phyloP scores from a whole-genome alignment of 371 early-diverging fungal genomes.

The Mucor indicus region DNA sequence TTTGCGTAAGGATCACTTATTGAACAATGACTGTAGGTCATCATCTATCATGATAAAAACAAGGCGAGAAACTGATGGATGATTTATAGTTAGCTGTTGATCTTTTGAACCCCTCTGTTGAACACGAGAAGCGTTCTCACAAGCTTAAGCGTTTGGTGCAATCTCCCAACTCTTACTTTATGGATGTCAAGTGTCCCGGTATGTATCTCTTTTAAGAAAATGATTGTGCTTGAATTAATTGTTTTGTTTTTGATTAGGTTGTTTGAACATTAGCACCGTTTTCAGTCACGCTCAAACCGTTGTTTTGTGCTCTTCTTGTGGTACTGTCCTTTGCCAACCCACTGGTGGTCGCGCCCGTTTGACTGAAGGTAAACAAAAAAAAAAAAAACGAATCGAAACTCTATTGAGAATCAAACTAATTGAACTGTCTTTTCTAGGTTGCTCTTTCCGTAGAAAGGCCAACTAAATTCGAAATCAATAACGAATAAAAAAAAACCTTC shows the following conservation, averaged over 20 bases:
- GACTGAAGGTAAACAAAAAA: slow-evolving; percentile 67
- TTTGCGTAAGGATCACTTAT: slow-evolving; percentile 21
- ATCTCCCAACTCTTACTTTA: slow-evolving; percentile 98
- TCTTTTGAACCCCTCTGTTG: slow-evolving; percentile 96
- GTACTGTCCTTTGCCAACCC: slow-evolving; percentile 94
- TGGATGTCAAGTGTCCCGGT: slow-evolving; percentile 99
- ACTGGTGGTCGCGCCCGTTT: slow-evolving; percentile 98
- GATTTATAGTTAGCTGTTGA: slow-evolving; percentile 89
- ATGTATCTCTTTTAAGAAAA: neutral
- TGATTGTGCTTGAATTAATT: neutral
- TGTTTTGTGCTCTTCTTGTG: slow-evolving; percentile 93
- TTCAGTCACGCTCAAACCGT: slow-evolving; percentile 99
- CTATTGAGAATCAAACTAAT: neutral
- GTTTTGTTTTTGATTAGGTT: slow-evolving; percentile 52
- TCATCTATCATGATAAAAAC: neutral
- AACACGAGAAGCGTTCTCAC: slow-evolving; percentile 87
- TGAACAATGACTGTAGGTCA: slow-evolving; percentile 22
- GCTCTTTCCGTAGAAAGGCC: slow-evolving; percentile 50
- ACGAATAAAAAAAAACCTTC: slow-evolving; percentile 1
- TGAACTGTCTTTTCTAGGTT: slow-evolving; percentile 16
- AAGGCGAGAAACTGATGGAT: neutral
- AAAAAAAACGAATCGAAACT: neutral
- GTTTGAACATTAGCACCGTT: slow-evolving; percentile 93
- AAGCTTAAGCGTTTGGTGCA: slow-evolving; percentile 99
- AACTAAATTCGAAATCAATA: slow-evolving; percentile 18